phyloP scores from a whole-genome alignment of 345 rosid species.

The Anacardium occidentale region DNA sequence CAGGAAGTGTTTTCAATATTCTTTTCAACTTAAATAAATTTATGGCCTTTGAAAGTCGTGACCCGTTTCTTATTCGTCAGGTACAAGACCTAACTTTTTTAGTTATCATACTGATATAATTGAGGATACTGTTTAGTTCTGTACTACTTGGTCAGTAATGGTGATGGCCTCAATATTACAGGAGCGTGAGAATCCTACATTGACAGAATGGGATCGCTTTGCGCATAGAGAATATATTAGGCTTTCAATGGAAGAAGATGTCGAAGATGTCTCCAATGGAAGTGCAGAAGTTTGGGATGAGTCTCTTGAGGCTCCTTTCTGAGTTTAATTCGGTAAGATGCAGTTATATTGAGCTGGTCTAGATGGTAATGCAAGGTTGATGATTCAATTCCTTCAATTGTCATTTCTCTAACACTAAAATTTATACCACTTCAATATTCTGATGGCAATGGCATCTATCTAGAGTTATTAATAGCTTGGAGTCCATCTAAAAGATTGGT shows the following conservation, averaged over 20 bases:
- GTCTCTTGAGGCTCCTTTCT: constrained; percentile 95
- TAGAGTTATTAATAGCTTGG: background rate
- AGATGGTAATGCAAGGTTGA: background rate
- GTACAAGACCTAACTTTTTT: constrained; percentile 31
- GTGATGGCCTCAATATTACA: constrained; percentile 30
- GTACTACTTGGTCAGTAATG: constrained; percentile 2
- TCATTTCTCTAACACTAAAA: background rate
- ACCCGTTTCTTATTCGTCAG: constrained; percentile 98
- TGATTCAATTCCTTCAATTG: background rate
- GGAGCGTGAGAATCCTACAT: constrained; percentile 95
- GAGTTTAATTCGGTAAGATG: constrained; percentile 40
- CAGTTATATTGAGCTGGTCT: background rate
- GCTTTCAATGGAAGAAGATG: constrained; percentile 98
- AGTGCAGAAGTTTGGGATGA: constrained; percentile 99
- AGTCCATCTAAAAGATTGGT: background rate
- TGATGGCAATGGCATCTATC: background rate
- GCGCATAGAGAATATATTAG: constrained; percentile 97
- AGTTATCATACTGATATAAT: background rate
- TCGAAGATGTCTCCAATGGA: constrained; percentile 95
- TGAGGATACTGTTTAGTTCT: background rate
- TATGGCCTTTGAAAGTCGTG: constrained; percentile 97
- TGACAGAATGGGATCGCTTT: constrained; percentile 99
- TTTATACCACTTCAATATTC: background rate
- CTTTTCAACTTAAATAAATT: constrained; percentile 95
- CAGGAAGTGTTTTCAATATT: constrained; percentile 86